Evolutionary conservation across 2,329 filamentous ascomycete genomes (phyloP).

Genomic region (Ascocoryne sarcoides): DNA sequence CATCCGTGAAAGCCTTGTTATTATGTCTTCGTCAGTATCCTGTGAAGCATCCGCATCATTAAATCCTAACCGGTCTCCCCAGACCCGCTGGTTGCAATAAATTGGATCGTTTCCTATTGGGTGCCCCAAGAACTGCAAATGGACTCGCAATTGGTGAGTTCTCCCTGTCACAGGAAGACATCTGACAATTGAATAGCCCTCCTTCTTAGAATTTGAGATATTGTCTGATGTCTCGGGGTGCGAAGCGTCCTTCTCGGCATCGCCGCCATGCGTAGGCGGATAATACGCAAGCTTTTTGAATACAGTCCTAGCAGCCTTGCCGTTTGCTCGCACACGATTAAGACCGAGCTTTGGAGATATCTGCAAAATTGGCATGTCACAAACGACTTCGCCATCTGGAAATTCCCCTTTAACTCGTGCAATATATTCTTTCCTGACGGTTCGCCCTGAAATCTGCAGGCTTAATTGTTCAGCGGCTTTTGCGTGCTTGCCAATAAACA

Average conservation of each 20-base stretch:
- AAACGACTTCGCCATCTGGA: conserved; percentile 82
- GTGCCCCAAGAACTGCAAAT: conserved; percentile 88
- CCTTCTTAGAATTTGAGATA: conserved; percentile 35
- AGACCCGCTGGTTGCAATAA: conserved; percentile 89
- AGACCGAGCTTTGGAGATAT: conserved; percentile 93
- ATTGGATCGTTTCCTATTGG: conserved; percentile 97
- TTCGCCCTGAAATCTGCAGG: conserved; percentile 67
- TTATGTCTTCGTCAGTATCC: conserved; percentile 81
- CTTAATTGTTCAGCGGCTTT: conserved; percentile 71
- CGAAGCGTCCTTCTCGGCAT: conserved; percentile 11
- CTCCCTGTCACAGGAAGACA: conserved; percentile 89
- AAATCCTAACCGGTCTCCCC: conserved; percentile 69
- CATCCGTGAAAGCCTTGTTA: conserved; percentile 77
- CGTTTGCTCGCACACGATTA: conserved; percentile 88
- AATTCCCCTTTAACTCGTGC: conserved; percentile 87
- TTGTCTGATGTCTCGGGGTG: conserved; percentile 2
- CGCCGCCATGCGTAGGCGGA: conserved; percentile 38
- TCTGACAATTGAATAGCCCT: conserved; percentile 89
- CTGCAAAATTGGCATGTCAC: conserved; percentile 85
- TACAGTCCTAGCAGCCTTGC: conserved; percentile 81
- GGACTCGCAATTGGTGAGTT: conserved; percentile 91
- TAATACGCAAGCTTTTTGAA: conserved; percentile 94
- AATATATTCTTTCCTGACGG: conserved; percentile 90
- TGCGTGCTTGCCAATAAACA: conserved; percentile 90
- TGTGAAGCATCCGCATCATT: conserved; percentile 55